These are phyloP conservation scores for Pythium rishiriense DNA, from an alignment of 352 stramenopile genomes.

Conservation along the genomic window DNA sequence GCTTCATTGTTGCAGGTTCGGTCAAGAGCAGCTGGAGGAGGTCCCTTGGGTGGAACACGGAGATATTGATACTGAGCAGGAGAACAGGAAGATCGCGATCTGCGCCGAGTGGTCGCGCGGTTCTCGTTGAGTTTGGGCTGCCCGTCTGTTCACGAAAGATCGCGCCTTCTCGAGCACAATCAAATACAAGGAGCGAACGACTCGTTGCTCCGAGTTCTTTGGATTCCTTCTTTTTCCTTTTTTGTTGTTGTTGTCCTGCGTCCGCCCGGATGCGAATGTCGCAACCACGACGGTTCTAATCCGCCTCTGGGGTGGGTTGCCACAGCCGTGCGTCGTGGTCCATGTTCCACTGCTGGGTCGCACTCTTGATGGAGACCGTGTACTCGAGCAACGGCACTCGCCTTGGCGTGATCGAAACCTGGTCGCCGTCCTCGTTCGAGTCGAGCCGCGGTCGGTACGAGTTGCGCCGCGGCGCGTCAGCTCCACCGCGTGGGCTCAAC, in stretches of 20 bases:
- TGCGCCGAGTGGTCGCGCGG: not conserved
- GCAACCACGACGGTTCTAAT: not conserved
- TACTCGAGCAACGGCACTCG: slow-evolving; percentile 24
- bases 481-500: not conserved
- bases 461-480: slow-evolving; percentile 5
- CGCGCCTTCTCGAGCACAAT: not conserved
- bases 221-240: too few relatives aligned
- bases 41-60: not conserved
- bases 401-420: not conserved
- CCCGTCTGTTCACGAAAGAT: not conserved
- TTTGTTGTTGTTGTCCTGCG: too few relatives aligned
- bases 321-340: slow-evolving; percentile 42
- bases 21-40: not conserved
- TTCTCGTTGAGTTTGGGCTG: not conserved
- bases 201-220: too few relatives aligned
- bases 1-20: not conserved
- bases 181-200: too few relatives aligned
- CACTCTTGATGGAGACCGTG: slow-evolving; percentile 33
- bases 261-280: too few relatives aligned
- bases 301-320: slow-evolving; percentile 6
- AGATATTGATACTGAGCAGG: not conserved
- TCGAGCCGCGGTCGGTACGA: slow-evolving; percentile 32
- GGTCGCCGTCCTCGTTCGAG: slow-evolving; percentile 27
- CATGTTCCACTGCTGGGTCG: slow-evolving; percentile 53
- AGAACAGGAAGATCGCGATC: not conserved